phyloP scores from a whole-genome alignment of 345 rosid genomes.

The Arabis hirsuta region DNA sequence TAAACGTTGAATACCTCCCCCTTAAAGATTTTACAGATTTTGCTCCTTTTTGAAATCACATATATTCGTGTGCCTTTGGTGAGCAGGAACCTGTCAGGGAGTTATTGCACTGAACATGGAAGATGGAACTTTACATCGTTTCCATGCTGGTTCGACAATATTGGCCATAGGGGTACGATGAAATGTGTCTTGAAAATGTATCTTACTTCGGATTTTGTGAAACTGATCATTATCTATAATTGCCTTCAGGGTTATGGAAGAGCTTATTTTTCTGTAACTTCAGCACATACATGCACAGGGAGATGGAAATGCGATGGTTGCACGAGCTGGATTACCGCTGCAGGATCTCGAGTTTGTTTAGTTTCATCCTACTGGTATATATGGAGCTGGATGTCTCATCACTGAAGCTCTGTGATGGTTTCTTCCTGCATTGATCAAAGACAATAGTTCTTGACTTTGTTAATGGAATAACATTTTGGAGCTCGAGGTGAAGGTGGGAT shows the following conservation, averaged over 20 bases:
- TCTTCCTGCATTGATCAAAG: slow-evolving; percentile 5
- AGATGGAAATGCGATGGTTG: slow-evolving; percentile 97
- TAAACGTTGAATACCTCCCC: too few relatives aligned
- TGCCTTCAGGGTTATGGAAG: slow-evolving; percentile 85
- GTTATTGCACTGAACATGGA: slow-evolving; percentile 93
- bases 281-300: slow-evolving; percentile 99
- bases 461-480: slow-evolving; percentile 49
- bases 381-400: slow-evolving; percentile 96
- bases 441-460: slow-evolving; percentile 4
- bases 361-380: slow-evolving; percentile 95
- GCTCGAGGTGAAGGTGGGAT: slow-evolving; percentile 99
- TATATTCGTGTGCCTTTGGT: not conserved
- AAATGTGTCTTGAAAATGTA: not conserved
- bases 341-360: slow-evolving; percentile 97
- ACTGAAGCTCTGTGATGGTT: slow-evolving; percentile 66
- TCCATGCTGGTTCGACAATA: slow-evolving; percentile 75
- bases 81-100: slow-evolving; percentile 88
- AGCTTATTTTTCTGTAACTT: slow-evolving; percentile 93
- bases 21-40: too few relatives aligned
- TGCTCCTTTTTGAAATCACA: not conserved
- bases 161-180: slow-evolving; percentile 81
- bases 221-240: not conserved
- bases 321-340: slow-evolving; percentile 83
- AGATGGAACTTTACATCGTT: slow-evolving; percentile 93
- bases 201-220: not conserved